Percentiles rank a stretch among this genome's conserved stretches.
These are phyloP conservation scores for Didymella glomerata DNA, from an alignment of 2,329 filamentous ascomycete genomes.

Conservation along the genomic window DNA sequence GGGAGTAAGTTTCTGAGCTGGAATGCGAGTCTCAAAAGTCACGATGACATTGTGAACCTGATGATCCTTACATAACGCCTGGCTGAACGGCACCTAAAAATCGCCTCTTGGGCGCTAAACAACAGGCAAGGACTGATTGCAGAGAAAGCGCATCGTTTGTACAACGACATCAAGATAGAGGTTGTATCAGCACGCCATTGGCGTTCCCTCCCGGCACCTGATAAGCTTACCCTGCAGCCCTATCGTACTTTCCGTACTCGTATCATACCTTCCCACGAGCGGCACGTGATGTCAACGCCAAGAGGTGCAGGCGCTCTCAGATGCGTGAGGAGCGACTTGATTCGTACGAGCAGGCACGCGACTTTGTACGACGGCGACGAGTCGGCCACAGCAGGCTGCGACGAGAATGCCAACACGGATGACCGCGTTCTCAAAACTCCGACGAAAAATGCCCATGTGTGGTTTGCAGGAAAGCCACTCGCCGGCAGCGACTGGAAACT, in stretches of 20 bases:
- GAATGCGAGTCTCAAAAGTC: conserved; percentile 10
- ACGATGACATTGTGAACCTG: conserved; percentile 9
- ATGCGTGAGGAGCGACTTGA: neutral
- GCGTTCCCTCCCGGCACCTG: neutral
- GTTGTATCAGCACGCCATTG: neutral
- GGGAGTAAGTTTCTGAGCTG: conserved; percentile 1
- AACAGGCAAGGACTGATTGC: neutral
- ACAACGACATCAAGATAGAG: neutral
- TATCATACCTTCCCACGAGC: neutral
- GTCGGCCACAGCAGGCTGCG: conserved; percentile 2
- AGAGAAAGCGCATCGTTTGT: neutral
- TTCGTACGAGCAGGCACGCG: conserved; percentile 10
- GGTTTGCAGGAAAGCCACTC: conserved; percentile 5
- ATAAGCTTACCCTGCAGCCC: conserved; percentile 12
- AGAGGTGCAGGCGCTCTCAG: conserved; percentile 3
- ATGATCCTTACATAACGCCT: neutral
- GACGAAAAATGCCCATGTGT: neutral
- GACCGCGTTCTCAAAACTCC: conserved; percentile 18
- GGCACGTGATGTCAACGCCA: conserved; percentile 9
- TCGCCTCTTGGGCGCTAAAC: neutral
- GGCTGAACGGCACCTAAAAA: conserved; percentile 1
- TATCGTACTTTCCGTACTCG: conserved; percentile 8
- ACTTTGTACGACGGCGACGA: conserved; percentile 7
- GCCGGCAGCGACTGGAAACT: conserved; percentile 19
- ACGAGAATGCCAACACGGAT: conserved; percentile 18